Evolutionary conservation across 202 grass and related monocot species (phyloP).

Genomic region (Zoysia matrella): DNA sequence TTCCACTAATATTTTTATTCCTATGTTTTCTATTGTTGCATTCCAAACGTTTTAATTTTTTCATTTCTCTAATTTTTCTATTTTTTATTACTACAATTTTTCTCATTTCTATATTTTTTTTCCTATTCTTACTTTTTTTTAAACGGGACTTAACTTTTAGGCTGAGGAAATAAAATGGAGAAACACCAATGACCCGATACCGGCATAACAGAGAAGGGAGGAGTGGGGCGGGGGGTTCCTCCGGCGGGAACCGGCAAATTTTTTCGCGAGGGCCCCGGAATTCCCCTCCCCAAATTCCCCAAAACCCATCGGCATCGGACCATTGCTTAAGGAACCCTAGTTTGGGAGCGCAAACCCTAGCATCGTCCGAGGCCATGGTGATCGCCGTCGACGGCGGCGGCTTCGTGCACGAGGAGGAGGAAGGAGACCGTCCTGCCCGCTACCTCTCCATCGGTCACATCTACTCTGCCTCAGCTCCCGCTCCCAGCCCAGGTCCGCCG

Average conservation of each 20-base stretch:
- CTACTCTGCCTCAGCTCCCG: constrained; percentile 68
- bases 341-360: constrained; percentile 30
- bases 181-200: too few relatives aligned
- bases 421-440: constrained; percentile 58
- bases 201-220: background rate
- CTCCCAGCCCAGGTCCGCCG: constrained; percentile 22
- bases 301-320: constrained; percentile 5
- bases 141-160: too few relatives aligned
- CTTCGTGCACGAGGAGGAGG: constrained; percentile 63
- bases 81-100: too few relatives aligned
- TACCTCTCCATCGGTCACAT: constrained; percentile 72
- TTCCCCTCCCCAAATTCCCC: constrained; percentile 32
- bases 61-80: too few relatives aligned
- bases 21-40: too few relatives aligned
- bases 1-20: too few relatives aligned
- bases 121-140: too few relatives aligned
- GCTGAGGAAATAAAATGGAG: too few relatives aligned
- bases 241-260: constrained; percentile 50
- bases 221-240: constrained; percentile 7
- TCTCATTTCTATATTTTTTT: too few relatives aligned
- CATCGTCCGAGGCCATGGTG: constrained; percentile 42
- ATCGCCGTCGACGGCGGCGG: constrained; percentile 57
- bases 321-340: constrained; percentile 48
- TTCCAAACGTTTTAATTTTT: too few relatives aligned
- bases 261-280: constrained; percentile 31